phyloP scores from a whole-genome alignment of 176 grass and related monocot genomes.

The Alloteropsis semialata region DNA sequence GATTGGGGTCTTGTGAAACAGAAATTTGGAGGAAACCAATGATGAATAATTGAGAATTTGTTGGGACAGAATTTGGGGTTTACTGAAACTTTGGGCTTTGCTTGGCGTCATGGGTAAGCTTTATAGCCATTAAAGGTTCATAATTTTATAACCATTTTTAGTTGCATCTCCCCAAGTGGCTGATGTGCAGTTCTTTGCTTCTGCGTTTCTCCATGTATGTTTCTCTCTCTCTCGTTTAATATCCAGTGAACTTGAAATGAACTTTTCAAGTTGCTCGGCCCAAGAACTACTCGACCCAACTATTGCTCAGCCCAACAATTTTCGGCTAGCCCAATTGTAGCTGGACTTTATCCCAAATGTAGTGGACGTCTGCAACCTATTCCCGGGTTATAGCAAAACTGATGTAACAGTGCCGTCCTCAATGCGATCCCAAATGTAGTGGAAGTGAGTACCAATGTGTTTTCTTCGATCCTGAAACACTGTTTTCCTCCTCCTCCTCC shows the following conservation, averaged over 20 bases:
- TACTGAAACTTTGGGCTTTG: not conserved
- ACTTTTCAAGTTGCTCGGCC: not conserved
- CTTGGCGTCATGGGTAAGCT: not conserved
- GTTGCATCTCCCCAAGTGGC: too few relatives aligned
- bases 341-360: too few relatives aligned
- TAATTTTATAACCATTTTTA: not conserved
- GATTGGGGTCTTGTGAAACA: not conserved
- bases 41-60: not conserved
- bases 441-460: too few relatives aligned
- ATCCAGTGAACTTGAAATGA: not conserved
- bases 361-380: too few relatives aligned
- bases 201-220: not conserved
- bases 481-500: too few relatives aligned
- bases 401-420: too few relatives aligned
- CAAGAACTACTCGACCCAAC: not conserved
- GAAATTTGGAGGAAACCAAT: not conserved
- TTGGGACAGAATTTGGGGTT: not conserved
- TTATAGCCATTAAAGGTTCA: not conserved
- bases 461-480: too few relatives aligned
- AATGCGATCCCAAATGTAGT: too few relatives aligned
- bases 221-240: not conserved
- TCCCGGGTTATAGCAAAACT: too few relatives aligned
- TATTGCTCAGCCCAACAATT: not conserved
- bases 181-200: too few relatives aligned
- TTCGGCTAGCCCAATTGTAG: too few relatives aligned